phyloP scores from a whole-genome alignment of 73 alveolate genomes.

The Durusdinium trenchii region DNA sequence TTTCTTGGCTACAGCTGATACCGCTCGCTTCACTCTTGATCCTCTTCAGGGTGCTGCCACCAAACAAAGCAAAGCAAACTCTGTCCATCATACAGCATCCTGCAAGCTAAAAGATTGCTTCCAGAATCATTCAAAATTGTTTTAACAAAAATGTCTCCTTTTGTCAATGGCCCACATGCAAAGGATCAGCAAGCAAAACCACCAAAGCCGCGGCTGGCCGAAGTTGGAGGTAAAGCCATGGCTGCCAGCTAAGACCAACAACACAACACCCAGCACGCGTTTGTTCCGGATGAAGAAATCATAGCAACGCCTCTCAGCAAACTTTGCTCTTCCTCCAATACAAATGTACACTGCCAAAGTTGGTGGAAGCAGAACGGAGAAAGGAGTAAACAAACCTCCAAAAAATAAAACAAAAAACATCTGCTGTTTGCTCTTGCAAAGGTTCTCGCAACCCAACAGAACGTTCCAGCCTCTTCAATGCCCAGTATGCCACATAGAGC shows the following conservation, averaged over 20 bases:
- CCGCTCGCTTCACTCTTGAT: neutral
- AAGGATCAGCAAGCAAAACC: constrained; percentile 52
- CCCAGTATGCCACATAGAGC: constrained; percentile 59
- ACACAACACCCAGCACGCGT: constrained; percentile 58
- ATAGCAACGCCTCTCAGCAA: neutral
- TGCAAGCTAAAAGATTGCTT: neutral
- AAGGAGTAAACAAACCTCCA: no score
- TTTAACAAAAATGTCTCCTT: no score
- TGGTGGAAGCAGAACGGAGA: no score
- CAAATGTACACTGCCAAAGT: no score
- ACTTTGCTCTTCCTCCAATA: no score
- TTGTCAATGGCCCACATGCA: neutral
- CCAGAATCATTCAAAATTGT: neutral
- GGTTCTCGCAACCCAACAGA: neutral
- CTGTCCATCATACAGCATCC: neutral
- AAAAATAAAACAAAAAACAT: no score
- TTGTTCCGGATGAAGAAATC: constrained; percentile 83
- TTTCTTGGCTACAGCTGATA: constrained; percentile 38
- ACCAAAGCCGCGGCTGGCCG: constrained; percentile 84
- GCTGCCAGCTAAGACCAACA: constrained; percentile 38
- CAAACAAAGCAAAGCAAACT: neutral
- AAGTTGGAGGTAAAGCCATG: constrained; percentile 73
- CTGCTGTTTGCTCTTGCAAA: no score
- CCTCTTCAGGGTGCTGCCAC: neutral
- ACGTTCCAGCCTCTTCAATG: constrained; percentile 35